Percentiles rank a stretch among this genome's conserved stretches.
Evolutionary conservation across 208 protist genomes (phyloP).

Genomic region (Crithidia fasciculata): DNA sequence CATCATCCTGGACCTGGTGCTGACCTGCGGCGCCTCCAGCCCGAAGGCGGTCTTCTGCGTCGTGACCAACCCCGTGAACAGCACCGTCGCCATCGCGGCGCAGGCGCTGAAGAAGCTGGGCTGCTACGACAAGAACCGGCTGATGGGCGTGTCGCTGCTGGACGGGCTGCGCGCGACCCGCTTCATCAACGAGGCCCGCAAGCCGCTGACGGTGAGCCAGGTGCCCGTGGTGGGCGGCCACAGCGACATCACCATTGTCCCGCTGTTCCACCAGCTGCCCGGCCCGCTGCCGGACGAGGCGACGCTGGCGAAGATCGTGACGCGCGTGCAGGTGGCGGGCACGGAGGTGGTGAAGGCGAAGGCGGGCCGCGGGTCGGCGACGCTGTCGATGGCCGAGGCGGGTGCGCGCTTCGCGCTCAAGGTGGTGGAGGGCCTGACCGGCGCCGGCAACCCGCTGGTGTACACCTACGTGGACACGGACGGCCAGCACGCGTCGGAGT

Average conservation of each 20-base stretch:
- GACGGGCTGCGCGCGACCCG: slow-evolving; percentile 92
- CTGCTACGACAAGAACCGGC: slow-evolving; percentile 84
- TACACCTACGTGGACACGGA: slow-evolving; percentile 88
- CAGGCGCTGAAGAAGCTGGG: slow-evolving; percentile 90
- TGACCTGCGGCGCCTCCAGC: slow-evolving; percentile 77
- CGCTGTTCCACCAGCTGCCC: slow-evolving; percentile 85
- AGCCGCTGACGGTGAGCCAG: slow-evolving; percentile 37
- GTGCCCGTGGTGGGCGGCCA: slow-evolving; percentile 96
- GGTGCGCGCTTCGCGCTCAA: slow-evolving; percentile 74
- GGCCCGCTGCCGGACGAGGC: slow-evolving; percentile 59
- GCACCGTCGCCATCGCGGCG: slow-evolving; percentile 94
- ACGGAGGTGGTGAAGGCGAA: slow-evolving; percentile 97
- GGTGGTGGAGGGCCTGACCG: slow-evolving; percentile 72
- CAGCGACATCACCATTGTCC: slow-evolving; percentile 95
- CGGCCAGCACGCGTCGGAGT: slow-evolving; percentile 57
- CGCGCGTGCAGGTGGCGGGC: slow-evolving; percentile 93
- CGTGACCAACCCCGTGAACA: slow-evolving; percentile 97
- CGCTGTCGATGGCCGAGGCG: slow-evolving; percentile 96
- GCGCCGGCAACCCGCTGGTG: slow-evolving; percentile 59
- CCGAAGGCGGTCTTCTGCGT: slow-evolving; percentile 93
- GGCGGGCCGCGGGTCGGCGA: slow-evolving; percentile 94
- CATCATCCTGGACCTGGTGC: no score
- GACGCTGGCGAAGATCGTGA: slow-evolving; percentile 67
- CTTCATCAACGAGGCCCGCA: slow-evolving; percentile 89
- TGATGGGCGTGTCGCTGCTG: slow-evolving; percentile 94